Evolutionary conservation across 805 yeast genomes (phyloP), one percentile per base, ranked within the genome.

Genomic region (Hanseniaspora taiwanica): DNA sequence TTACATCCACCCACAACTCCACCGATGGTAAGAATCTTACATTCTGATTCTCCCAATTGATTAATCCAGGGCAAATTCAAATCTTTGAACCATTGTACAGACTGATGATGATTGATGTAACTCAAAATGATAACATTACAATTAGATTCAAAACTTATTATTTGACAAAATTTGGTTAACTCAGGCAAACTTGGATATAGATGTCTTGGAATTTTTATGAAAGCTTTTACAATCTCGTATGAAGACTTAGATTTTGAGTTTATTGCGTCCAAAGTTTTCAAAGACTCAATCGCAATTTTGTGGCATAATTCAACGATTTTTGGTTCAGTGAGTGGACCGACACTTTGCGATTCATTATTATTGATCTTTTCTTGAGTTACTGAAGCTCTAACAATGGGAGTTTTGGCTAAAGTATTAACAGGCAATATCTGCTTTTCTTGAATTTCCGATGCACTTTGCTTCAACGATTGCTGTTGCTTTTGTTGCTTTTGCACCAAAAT

Each of bases 121-220:
- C 55, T 52, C 38, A 58, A 33, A 9, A 58, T 50, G 3, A 58
- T 58, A 5, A 57, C 50, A 39, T 58, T 58, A 45, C 63, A 58
- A 36, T 51, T 55, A 6, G 60, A 54, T 37, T 50, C 48, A 18
- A 18, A 12, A 33, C 36, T 20, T 12, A 33, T 8, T 55, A 40
- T 46, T 29, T 29, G 16, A 18, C 33, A 29, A 29, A 29, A 27
- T 63, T 47, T 44, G 60, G 36, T 35, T 58, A 53, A 48, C 51
- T 46, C 42, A 55, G 57, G 40, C 47, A 53, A 16, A 54, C 35
- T 24, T 5, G 33, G 17, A 36, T 56, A 58, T 16, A 48, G 37
- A 29, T 50, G 54, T 19, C 53, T 50, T 9, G 62, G 63, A 24
- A 54, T 52, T 40, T 49, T 54, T 12, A 58, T 48, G 40, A 57